These are phyloP conservation scores for Aegilops umbellulata DNA, from an alignment of 176 grass and related monocot genomes.

Conservation along the genomic window DNA sequence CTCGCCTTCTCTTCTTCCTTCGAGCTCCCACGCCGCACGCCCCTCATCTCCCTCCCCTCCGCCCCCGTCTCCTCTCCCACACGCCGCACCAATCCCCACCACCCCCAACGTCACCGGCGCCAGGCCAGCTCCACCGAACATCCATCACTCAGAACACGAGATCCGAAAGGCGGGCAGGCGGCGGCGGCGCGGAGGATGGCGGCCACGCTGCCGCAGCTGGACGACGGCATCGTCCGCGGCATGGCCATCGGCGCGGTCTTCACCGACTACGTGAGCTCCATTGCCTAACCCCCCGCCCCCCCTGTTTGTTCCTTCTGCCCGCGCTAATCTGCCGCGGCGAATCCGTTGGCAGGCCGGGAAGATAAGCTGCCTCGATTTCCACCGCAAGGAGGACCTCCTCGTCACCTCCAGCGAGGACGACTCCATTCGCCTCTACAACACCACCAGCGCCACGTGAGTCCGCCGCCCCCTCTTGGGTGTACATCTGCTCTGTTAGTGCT, in stretches of 20 bases:
- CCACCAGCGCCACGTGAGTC: constrained; percentile 74
- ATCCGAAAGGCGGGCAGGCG: constrained; percentile 2
- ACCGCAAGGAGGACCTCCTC: constrained; percentile 88
- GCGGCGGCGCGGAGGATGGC: constrained; percentile 27
- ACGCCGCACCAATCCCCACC: not conserved
- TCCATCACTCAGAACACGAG: not conserved
- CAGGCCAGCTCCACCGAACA: not conserved
- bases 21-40: not conserved
- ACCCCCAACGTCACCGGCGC: not conserved
- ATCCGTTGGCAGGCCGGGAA: constrained; percentile 56
- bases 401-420: constrained; percentile 89
- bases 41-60: not conserved
- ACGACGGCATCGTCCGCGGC: constrained; percentile 64
- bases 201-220: constrained; percentile 43
- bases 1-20: not conserved
- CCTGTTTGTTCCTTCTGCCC: not conserved
- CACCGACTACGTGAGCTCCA: constrained; percentile 61
- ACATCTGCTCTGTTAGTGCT: not conserved
- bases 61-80: not conserved
- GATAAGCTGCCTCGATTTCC: constrained; percentile 94
- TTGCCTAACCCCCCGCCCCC: not conserved
- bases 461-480: not conserved
- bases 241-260: constrained; percentile 91
- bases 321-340: not conserved
- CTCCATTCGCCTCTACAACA: constrained; percentile 87